Base-by-base conservation (phyloP, 441 rosid genomes). In the Gossypium davidsonii region DNA sequence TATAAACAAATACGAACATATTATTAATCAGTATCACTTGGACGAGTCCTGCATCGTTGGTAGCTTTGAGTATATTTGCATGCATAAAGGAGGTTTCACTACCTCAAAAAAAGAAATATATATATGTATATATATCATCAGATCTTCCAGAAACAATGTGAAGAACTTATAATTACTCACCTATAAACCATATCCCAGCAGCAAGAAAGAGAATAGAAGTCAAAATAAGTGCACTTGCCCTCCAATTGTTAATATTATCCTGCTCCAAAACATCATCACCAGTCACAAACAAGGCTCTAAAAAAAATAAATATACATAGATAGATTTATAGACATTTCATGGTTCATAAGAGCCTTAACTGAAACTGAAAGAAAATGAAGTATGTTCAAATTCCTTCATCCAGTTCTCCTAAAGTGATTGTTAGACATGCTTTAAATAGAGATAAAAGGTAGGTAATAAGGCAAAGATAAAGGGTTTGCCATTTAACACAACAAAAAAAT, bases 201-300 rank as follows among this genome's bases (percentile, higher is more conserved):
- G 94, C 88, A 17, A 85, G 81, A 75, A 89, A 88, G 82, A 89
- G 74, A 60, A 89, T 48, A 75, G 88, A 81, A 6, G 94, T 89
- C 59, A 89, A 79, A 53, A 81, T 80, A 74, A 88, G 92, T 28
- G 94, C 69, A 25, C 88, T 88, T 73, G 52, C 80, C 82, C 94
- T 84, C 94, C 94, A 86, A 56, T 86, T 86, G 77, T 88, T 77
- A 15, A 90, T 62, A 64, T 75, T 81, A 78, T 89, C 91, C 90
- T 89, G 84, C 46, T 61, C 42, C 31, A 73, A 28, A 59, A 74
- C 39, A 62, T 52, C 25, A 8, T 25, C 26, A 2, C 2, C 61
- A 70, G 70, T 77, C 37, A 70, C 14, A 55, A 72, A 70, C 55
- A 42, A 42, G 42, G 25, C 57, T 17, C 14, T 42, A 28, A 75